phyloP scores from a whole-genome alignment of 2,329 filamentous ascomycete species.

The Sclerotinia sclerotiorum region DNA sequence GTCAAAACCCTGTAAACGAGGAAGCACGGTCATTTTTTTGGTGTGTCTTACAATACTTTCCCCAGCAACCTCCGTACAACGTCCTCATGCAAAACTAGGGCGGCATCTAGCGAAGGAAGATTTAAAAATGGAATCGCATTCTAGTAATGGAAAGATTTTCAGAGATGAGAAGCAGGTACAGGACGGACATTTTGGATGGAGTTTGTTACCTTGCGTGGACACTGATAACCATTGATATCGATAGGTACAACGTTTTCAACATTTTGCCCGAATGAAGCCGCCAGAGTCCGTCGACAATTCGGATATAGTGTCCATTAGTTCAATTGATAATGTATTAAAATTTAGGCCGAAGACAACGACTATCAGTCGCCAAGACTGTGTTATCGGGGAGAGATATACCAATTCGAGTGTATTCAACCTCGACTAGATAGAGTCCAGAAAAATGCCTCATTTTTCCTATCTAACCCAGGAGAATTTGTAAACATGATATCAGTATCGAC shows the following conservation, averaged over 20 bases:
- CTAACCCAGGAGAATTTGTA: not conserved
- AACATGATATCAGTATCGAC: conserved; percentile 8
- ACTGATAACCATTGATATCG: not conserved
- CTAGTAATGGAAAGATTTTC: not conserved
- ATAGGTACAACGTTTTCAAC: conserved; percentile 2
- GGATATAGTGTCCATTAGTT: not conserved
- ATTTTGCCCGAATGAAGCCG: not conserved
- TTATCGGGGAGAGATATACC: conserved; percentile 17
- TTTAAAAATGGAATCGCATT: not conserved
- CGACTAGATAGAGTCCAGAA: not conserved
- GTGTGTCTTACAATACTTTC: no score
- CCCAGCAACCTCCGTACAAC: no score
- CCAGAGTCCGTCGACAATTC: not conserved
- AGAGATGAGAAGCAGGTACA: not conserved
- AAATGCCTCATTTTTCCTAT: conserved; percentile 12
- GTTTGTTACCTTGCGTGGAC: not conserved
- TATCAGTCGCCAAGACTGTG: conserved; percentile 22
- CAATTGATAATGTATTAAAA: not conserved
- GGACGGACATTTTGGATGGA: not conserved
- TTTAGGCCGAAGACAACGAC: not conserved
- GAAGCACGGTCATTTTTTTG: no score
- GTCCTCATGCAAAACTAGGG: not conserved
- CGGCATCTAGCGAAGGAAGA: not conserved
- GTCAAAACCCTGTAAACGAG: no score
- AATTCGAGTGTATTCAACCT: conserved; percentile 11